Conservation (phyloP, 106 monocot species). For the Dendrobium huoshanense region DNA sequence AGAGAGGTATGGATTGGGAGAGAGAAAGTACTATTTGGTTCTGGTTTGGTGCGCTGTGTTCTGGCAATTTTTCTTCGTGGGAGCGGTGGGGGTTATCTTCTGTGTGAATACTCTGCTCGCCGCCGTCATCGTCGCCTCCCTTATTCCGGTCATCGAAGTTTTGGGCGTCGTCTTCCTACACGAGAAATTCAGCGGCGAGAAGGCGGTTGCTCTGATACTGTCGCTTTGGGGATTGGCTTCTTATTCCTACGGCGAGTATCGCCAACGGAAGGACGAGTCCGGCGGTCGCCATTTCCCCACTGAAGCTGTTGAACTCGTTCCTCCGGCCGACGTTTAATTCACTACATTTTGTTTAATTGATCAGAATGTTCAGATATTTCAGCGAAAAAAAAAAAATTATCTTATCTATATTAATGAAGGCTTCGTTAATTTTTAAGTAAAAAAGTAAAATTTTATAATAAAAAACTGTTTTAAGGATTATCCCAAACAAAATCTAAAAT, state of each 20-base stretch:
- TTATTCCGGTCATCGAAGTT: constrained; percentile 12
- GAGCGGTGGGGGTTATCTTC: constrained; percentile 22
- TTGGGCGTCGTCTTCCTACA: constrained; percentile 19
- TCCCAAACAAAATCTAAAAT: too few species aligned
- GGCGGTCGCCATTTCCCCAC: not conserved
- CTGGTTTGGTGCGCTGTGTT: not conserved
- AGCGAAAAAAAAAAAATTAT: too few species aligned
- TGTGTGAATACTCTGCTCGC: constrained; percentile 16
- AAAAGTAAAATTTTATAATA: too few species aligned
- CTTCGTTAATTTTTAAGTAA: too few species aligned
- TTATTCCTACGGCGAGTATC: constrained; percentile 26
- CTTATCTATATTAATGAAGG: too few species aligned
- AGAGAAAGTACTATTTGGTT: not conserved
- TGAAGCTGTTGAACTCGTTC: not conserved
- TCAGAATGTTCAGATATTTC: too few species aligned
- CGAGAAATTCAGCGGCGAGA: constrained; percentile 20
- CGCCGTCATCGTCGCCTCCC: constrained; percentile 13
- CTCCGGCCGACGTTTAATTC: not conserved
- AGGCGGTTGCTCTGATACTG: constrained; percentile 19
- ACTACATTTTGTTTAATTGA: too few species aligned
- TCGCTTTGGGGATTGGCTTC: constrained; percentile 30
- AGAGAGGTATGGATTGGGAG: not conserved
- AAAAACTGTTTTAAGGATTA: too few species aligned
- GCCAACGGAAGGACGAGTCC: not conserved
- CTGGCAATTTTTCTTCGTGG: constrained; percentile 7